Evolutionary conservation across 176 grass and related monocot genomes (phyloP).

Genomic region (Aegilops bicornis): DNA sequence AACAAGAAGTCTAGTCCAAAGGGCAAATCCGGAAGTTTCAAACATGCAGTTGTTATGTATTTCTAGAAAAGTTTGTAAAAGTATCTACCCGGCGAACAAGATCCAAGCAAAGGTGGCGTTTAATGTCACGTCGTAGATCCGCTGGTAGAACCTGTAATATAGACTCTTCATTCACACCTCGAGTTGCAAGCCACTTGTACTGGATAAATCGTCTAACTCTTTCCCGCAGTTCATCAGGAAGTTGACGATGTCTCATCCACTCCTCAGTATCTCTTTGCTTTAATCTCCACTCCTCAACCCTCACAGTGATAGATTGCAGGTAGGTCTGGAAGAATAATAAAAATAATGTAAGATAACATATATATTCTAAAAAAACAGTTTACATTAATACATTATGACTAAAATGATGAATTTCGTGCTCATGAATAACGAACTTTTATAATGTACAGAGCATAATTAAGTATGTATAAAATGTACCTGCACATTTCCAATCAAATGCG

Average conservation of each 20-base stretch:
- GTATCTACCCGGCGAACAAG: conserved; percentile 90
- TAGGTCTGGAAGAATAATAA: conserved; percentile 62
- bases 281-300: conserved; percentile 96
- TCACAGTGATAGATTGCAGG: conserved; percentile 86
- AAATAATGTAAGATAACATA: not conserved
- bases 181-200: conserved; percentile 97
- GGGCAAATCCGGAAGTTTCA: not conserved
- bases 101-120: conserved; percentile 86
- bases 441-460: not conserved
- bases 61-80: conserved; percentile 16
- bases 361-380: not conserved
- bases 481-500: conserved; percentile 98
- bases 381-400: not conserved
- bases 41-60: not conserved
- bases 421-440: not conserved
- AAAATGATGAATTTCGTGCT: not conserved
- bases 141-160: conserved; percentile 75
- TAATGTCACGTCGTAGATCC: conserved; percentile 90
- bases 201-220: conserved; percentile 81
- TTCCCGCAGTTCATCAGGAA: conserved; percentile 68
- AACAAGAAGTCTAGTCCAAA: not conserved
- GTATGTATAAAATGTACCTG: conserved; percentile 59
- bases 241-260: conserved; percentile 96
- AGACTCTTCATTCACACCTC: conserved; percentile 89
- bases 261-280: conserved; percentile 97